Evolutionary conservation across 805 yeast genomes (phyloP), one percentile per base, ranked within the genome.

Genomic region (Suhomyces tanzawaensis): DNA sequence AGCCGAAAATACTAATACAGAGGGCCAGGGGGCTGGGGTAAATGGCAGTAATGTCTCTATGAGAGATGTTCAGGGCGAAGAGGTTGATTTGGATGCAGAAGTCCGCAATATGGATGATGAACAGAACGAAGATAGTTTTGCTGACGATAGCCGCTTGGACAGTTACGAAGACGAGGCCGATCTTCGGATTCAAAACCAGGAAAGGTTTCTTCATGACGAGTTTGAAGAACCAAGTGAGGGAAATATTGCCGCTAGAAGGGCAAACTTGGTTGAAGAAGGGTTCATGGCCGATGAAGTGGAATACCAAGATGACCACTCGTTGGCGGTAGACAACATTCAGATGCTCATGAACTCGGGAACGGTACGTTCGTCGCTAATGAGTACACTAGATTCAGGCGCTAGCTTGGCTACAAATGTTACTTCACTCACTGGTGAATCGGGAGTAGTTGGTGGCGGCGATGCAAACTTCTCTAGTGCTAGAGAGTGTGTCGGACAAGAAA

Each of bases 281-380:
- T 69, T 68, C 40, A 69, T 69, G 74, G 74, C 74, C 2, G 71
- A 64, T 26, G 75, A 69, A 19, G 74, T 68, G 8, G 74, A 69
- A 41, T 68, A 69, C 40, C 73, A 66, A 45, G 56, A 62, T 34
- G 73, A 67, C 42, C 72, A 67, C 45, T 43, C 60, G 33, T 44
- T 46, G 39, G 47, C 51, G 22, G 51, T 50, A 25, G 34, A 42
- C 32, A 32, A 40, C 39, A 29, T 30, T 40, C 40, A 41, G 44
- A 47, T 60, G 48, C 32, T 60, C 47, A 39, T 34, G 16, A 45
- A 36, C 44, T 48, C 36, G 22, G 47, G 47, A 3, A 26, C 43
- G n/a, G 31, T 47, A 11, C 19, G 36, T 17, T 13, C 41, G 3
- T 36, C 42, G 12, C 13, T 25, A 4, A 21, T 24, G n/a, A 41